These are phyloP conservation scores for Pyrus hybrid DNA, from an alignment of 331 rosid genomes.

Conservation along the genomic window DNA sequence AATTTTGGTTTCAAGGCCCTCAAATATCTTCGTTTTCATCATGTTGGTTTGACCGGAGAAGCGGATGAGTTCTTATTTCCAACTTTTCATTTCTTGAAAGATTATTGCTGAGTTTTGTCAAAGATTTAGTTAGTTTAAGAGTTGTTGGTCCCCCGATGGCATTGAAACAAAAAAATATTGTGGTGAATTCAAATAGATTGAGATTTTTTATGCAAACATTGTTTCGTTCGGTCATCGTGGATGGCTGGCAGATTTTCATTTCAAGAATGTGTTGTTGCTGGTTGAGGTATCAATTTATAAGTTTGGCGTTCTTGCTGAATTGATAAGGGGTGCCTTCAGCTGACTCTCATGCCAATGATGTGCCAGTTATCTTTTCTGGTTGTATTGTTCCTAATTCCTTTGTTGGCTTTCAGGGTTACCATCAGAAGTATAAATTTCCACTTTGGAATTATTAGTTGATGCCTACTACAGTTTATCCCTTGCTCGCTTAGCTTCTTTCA, in stretches of 20 bases:
- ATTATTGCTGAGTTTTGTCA: neutral
- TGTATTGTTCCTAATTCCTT: neutral
- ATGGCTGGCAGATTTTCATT: neutral
- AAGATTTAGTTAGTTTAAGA: neutral
- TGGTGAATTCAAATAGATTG: neutral
- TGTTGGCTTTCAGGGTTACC: neutral
- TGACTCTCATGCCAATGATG: neutral
- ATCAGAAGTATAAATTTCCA: neutral
- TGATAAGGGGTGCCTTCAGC: neutral
- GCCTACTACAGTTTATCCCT: neutral
- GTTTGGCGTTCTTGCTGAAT: neutral
- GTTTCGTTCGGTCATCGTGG: neutral
- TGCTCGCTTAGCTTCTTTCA: neutral
- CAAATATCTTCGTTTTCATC: neutral
- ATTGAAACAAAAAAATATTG: neutral
- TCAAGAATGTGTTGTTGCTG: neutral
- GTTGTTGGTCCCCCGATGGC: neutral
- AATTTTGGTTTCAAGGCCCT: neutral
- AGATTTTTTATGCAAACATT: too few relatives aligned
- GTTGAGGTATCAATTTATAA: neutral
- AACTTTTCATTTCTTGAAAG: neutral
- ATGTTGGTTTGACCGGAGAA: neutral
- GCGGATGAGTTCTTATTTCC: neutral
- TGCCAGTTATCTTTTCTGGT: neutral
- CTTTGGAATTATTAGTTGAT: neutral